Evolutionary conservation across 1,284 basidiomycete genomes (phyloP).

Genomic region (Kalmanozyma brasiliensis): DNA sequence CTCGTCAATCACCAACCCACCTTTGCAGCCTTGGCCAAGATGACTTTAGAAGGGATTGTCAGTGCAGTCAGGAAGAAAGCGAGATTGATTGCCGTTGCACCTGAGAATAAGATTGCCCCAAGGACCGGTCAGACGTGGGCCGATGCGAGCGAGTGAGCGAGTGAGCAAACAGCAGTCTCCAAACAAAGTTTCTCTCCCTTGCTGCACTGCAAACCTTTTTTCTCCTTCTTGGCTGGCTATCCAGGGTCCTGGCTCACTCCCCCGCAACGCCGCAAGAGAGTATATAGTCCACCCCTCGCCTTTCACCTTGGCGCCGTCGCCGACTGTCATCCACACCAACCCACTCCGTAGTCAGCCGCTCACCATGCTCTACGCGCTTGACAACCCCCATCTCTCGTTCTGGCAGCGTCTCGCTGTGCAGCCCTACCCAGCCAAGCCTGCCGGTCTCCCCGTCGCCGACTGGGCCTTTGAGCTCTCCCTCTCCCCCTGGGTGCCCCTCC

Average conservation of each 20-base stretch:
- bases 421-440: constrained; percentile 51
- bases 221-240: background rate
- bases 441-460: constrained; percentile 44
- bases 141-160: background rate
- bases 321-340: too few species aligned
- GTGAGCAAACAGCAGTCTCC: too few species aligned
- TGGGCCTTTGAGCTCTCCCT: constrained; percentile 50
- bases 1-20: too few species aligned
- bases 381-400: constrained; percentile 42
- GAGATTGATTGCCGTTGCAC: background rate
- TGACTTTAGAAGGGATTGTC: background rate
- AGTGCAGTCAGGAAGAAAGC: background rate
- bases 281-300: constrained; percentile 7
- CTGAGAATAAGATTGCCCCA: constrained; percentile 2
- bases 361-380: constrained; percentile 43
- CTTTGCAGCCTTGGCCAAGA: too few species aligned
- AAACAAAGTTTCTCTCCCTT: constrained; percentile 5
- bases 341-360: too few species aligned
- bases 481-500: constrained; percentile 36
- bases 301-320: background rate
- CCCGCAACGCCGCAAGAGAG: background rate
- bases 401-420: constrained; percentile 31
- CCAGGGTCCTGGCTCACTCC: background rate
- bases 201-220: constrained; percentile 6
- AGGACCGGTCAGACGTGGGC: constrained; percentile 3